Conservation (phyloP, 805 yeast genomes). For the Wickerhamiella parazyma region DNA sequence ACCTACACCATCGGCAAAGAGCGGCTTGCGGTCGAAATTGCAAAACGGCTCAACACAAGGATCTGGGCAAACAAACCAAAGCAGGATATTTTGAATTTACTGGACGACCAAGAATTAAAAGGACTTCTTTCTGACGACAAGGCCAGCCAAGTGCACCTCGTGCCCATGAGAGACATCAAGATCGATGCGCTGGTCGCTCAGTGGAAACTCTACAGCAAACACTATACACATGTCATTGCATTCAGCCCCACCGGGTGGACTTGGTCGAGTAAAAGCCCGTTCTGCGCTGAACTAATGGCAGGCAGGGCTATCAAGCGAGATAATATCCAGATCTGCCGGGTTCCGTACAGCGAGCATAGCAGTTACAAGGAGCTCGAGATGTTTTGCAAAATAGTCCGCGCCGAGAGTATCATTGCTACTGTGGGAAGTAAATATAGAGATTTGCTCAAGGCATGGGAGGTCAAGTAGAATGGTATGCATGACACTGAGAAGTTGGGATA, state of each 20-base stretch:
- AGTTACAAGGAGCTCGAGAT: conserved; percentile 66
- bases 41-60: conserved; percentile 24
- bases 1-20: conserved; percentile 92
- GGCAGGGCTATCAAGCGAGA: conserved; percentile 27
- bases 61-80: conserved; percentile 35
- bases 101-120: conserved; percentile 31
- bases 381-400: conserved; percentile 42
- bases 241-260: conserved; percentile 90
- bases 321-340: conserved; percentile 37
- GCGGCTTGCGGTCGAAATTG: conserved; percentile 47
- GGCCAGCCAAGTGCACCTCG: conserved; percentile 52
- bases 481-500: no score
- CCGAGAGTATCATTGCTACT: conserved; percentile 57
- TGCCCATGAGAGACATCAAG: conserved; percentile 46
- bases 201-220: conserved; percentile 33
- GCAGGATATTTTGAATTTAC: conserved; percentile 33
- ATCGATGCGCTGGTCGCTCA: conserved; percentile 33
- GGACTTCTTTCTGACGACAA: conserved; percentile 31
- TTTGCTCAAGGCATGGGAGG: conserved; percentile 15
- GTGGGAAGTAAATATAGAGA: conserved; percentile 31
- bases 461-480: no score
- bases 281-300: conserved; percentile 16
- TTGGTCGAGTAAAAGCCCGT: conserved; percentile 27
- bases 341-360: conserved; percentile 93
- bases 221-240: conserved; percentile 53